A percentile compares a stretch with the other conserved stretches of the same genome.
phyloP scores from a whole-genome alignment of 495 filamentous ascomycete species.

The Neurospora sublineolata region DNA sequence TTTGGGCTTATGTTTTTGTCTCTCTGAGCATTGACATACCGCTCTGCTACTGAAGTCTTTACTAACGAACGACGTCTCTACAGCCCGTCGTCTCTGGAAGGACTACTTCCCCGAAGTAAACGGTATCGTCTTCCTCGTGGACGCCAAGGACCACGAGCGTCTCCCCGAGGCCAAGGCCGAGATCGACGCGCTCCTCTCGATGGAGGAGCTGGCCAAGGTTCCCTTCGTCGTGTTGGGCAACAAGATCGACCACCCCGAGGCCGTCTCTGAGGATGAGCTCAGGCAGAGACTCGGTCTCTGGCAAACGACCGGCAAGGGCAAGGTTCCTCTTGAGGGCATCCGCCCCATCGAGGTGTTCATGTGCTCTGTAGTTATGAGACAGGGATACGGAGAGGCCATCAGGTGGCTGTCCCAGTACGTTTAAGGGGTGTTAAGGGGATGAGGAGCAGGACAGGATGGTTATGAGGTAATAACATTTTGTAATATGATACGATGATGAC shows the following conservation, averaged over 20 bases:
- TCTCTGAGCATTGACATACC: background rate
- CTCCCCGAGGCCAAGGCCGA: constrained; percentile 90
- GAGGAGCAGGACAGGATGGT: background rate
- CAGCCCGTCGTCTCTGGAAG: constrained; percentile 92
- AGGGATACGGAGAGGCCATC: constrained; percentile 75
- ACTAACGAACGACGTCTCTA: background rate
- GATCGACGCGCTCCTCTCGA: constrained; percentile 83
- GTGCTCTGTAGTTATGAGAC: constrained; percentile 97
- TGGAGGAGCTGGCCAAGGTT: constrained; percentile 88
- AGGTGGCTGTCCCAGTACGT: constrained; percentile 73
- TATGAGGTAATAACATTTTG: background rate
- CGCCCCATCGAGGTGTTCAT: constrained; percentile 96
- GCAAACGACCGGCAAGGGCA: constrained; percentile 97
- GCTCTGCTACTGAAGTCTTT: background rate
- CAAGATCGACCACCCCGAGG: constrained; percentile 97
- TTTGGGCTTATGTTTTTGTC: background rate
- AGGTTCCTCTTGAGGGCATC: constrained; percentile 88
- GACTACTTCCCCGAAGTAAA: constrained; percentile 98
- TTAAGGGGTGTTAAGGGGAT: constrained; percentile 24
- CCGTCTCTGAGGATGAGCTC: constrained; percentile 88
- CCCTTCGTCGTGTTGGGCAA: constrained; percentile 93
- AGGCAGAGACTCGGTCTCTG: constrained; percentile 81
- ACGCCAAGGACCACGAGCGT: constrained; percentile 91
- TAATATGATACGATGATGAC: constrained; percentile 1
- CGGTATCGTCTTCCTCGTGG: constrained; percentile 95